Conservation (phyloP, 225 moss, liverwort and hornwort genomes). For the Bryoerythrophyllum caledonicum region DNA sequence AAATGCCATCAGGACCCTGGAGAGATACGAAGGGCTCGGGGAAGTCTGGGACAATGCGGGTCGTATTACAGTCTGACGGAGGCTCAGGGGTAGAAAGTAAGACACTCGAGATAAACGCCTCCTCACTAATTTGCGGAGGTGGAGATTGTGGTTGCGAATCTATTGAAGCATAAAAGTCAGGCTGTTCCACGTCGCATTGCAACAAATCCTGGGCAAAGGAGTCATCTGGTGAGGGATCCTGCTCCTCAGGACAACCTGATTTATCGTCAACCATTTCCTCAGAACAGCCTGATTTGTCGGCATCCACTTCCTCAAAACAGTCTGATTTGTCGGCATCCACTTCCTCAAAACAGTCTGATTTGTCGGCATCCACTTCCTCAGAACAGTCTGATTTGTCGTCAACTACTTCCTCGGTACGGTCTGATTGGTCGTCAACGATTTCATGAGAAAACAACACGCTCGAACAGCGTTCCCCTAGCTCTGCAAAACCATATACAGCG, state of each 20-base stretch:
- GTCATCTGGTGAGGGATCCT: neutral
- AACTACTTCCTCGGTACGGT: neutral
- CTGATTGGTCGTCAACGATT: neutral
- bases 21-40: slow-evolving; percentile 20
- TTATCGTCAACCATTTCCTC: neutral
- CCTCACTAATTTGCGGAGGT: slow-evolving; percentile 7
- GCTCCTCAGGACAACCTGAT: neutral
- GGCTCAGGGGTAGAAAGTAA: slow-evolving; percentile 8
- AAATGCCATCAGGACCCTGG: neutral
- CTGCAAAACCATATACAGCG: slow-evolving; percentile 24
- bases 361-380: neutral
- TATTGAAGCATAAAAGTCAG: neutral
- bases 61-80: neutral
- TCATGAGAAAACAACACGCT: slow-evolving; percentile 6
- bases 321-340: neutral
- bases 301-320: neutral
- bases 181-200: slow-evolving; percentile 1
- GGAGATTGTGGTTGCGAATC: slow-evolving; percentile 9
- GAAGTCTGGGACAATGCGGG: slow-evolving; percentile 13
- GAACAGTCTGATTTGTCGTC: neutral
- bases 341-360: neutral
- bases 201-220: slow-evolving; percentile 17
- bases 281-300: neutral
- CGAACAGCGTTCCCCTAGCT: slow-evolving; percentile 2
- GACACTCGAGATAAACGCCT: slow-evolving; percentile 15